Evolutionary conservation across 176 grass and related monocot species (phyloP), one percentile per base, ranked within the genome.

Genomic region (Dactylis glomerata): DNA sequence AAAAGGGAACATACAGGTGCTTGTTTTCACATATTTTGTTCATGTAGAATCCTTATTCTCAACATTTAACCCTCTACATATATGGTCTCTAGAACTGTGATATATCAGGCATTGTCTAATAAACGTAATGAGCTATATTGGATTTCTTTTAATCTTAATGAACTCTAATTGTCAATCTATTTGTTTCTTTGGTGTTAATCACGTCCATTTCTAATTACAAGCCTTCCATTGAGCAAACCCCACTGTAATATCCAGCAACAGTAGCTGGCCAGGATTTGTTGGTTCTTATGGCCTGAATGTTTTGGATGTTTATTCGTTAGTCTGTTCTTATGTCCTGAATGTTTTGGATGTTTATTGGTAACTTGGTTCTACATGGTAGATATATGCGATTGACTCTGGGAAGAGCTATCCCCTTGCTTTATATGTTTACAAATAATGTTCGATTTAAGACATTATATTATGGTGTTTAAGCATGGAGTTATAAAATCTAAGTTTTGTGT

Each of bases 1-100:
- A 83, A 82, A 99, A 92, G 78, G 96, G 90, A 81, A 93, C 65
- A 79, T 82, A 87, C 81, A 99, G 91, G 96, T 99, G 90, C 33
- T 77, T 84, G 51, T 79, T 80, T 58, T 22, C 27, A 4, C 38
- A 36, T 62, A n/a, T 68, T 68, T 40, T 15, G 8, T 68, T 86
- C 73, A 56, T 66, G 23, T 69, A 26, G 50, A 78, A 30, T 74
- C 31, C 30, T 54, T 90, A 41, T 78, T 20, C 11, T 51, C 33
- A 45, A 56, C 64, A 2, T 76, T 59, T 46, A 23, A 28, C 26
- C 62, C 62, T 34, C 30, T 49, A 47, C 17, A 47, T 62, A 5
- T n/a, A 61, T 45, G 68, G 57, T 47, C 19, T 72, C 19, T 67
- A 54, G 16, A 76, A 32, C 10, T 27, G 14, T 67, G 31, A 77